phyloP scores from a whole-genome alignment of 1,284 basidiomycete genomes.

The Leccinum insolens region DNA sequence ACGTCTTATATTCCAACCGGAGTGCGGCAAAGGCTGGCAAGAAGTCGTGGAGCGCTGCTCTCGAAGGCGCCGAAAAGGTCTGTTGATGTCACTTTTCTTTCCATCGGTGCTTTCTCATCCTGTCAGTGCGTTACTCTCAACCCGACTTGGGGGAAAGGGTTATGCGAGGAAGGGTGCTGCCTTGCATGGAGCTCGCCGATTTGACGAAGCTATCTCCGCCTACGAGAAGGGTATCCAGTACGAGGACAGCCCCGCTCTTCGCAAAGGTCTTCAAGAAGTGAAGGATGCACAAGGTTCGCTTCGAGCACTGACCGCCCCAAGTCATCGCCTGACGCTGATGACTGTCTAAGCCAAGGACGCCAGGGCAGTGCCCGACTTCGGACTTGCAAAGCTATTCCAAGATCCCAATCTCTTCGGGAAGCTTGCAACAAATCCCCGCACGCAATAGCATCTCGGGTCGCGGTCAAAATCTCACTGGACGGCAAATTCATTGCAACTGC shows the following conservation, averaged over 20 bases:
- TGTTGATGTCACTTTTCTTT: constrained; percentile 24
- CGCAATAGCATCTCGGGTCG: constrained; percentile 17
- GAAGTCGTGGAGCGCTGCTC: constrained; percentile 76
- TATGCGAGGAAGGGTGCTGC: constrained; percentile 94
- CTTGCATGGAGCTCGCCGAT: constrained; percentile 81
- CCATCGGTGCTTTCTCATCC: constrained; percentile 8
- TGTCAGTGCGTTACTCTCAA: constrained; percentile 75
- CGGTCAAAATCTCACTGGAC: too few relatives aligned
- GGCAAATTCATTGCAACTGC: too few relatives aligned
- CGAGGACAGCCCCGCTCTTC: constrained; percentile 49
- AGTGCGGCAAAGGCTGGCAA: constrained; percentile 89
- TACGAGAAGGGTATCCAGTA: constrained; percentile 83
- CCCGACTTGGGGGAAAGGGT: constrained; percentile 86
- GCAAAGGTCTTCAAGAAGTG: too few relatives aligned
- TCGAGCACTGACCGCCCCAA: too few relatives aligned
- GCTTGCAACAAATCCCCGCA: too few relatives aligned
- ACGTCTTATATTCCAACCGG: constrained; percentile 93
- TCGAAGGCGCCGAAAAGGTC: constrained; percentile 91
- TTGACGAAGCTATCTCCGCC: constrained; percentile 81
- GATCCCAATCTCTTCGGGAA: constrained; percentile 75
- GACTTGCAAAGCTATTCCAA: constrained; percentile 80
- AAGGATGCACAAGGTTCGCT: too few relatives aligned
- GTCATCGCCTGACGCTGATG: too few relatives aligned
- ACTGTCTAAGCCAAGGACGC: constrained; percentile 43
- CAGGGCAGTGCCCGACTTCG: constrained; percentile 47